Base-by-base conservation (phyloP, 2,329 filamentous ascomycete genomes). In the Mariannaea sp. region DNA sequence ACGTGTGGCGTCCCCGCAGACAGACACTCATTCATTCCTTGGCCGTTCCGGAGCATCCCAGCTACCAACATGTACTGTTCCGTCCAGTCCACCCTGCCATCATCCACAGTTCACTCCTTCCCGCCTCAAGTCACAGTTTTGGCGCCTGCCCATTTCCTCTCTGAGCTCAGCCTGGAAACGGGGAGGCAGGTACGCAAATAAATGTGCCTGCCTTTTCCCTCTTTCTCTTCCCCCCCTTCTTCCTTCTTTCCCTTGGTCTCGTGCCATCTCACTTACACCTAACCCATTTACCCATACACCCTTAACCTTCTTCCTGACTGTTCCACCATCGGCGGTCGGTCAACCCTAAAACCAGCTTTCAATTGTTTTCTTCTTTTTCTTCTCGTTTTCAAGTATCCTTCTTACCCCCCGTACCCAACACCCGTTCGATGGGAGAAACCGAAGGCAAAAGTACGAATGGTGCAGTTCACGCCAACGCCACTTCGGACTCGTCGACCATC, bases 371-470 rank as follows among this genome's bases (percentile, higher is more conserved):
- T 8, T n/a, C 42, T 12, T 27, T 33, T 27, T 20, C 35, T 30
- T 43, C 19, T 22, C 33, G 35, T 30, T 26, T 26, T 35, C 32
- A 36, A 55, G 53, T 52, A 58, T 64, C 45, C 45, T 54, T 45
- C 29, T n/a, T n/a, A n/a, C n/a, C n/a, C n/a, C 53, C 43, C 60
- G 58, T 58, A 58, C 57, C 57, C 65, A 63, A 71, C 66, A 69
- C 60, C 63, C 68, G 61, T 73, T 75, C 72, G 72, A 75, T 75
- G 72, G 71, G 72, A 73, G 71, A 71, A 71, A 66, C 70, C 66
- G 66, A 68, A 59, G 58, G 60, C 53, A 66, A 64, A 53, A 63
- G 68, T 69, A 70, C 71, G 71, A 73, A 74, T 73, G 72, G 71
- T 74, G 72, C 71, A 70, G 57, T 68, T 67, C 68, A 73, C 69